Conservation (phyloP, 2,329 filamentous ascomycete species). For the Metarhizium rileyi region DNA sequence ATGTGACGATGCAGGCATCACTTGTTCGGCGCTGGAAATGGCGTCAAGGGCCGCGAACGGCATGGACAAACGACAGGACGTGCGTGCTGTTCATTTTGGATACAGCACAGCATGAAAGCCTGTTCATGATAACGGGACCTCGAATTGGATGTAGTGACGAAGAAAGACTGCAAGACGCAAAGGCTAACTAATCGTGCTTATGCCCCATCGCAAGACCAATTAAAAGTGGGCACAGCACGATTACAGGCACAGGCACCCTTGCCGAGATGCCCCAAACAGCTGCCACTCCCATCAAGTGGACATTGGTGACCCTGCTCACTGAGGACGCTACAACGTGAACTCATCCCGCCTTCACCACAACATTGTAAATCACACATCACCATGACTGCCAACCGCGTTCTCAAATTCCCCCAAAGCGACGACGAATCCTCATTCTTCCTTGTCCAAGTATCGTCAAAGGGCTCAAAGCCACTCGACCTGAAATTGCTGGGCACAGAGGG, state of each 20-base stretch:
- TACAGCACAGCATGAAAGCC: too few relatives aligned
- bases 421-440: slow-evolving; percentile 46
- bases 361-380: not conserved
- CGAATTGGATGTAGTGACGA: too few relatives aligned
- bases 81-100: not conserved
- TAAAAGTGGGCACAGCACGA: too few relatives aligned
- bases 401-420: slow-evolving; percentile 50
- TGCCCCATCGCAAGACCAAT: too few relatives aligned
- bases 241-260: too few relatives aligned
- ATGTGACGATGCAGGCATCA: slow-evolving; percentile 12
- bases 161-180: too few relatives aligned
- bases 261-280: too few relatives aligned
- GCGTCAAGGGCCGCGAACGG: slow-evolving; percentile 11
- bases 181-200: too few relatives aligned
- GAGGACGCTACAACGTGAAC: too few relatives aligned
- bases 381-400: slow-evolving; percentile 28
- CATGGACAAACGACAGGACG: slow-evolving; percentile 6
- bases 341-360: not conserved
- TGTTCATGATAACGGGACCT: too few relatives aligned
- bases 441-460: slow-evolving; percentile 44
- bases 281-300: too few relatives aligned
- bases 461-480: slow-evolving; percentile 48
- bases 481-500: slow-evolving; percentile 61
- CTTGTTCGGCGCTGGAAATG: slow-evolving; percentile 14
- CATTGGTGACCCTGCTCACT: too few relatives aligned